Evolutionary conservation across 768 basidiomycete genomes (phyloP), one percentile per base, ranked within the genome.

Genomic region (Baorangia bicolor): DNA sequence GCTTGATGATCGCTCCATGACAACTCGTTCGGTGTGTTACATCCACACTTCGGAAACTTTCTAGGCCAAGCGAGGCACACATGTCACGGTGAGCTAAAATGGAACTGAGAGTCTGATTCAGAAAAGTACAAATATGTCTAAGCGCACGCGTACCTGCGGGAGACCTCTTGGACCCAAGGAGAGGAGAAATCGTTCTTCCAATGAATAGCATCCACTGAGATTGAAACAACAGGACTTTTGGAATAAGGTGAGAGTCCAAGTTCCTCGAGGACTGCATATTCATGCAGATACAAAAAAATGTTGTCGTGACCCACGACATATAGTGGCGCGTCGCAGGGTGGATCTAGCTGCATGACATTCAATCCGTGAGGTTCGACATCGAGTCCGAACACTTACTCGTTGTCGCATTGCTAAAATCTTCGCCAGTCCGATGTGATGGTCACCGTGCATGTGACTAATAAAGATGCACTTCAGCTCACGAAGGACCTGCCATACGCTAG

Each of bases 391-490:
- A 13, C 71, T 39, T 56, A 93, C 95, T 72, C 77, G 74, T 49
- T 78, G 80, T 51, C 96, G 80, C 74, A 86, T 82, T 0, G 82
- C 76, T 18, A 98, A 76, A 9, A 98, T 74, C 55, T 85, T 83
- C 0, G 86, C 79, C 33, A 95, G 69, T 9, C 96, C 95, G 38
- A 88, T 80, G 66, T 97, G 95, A 69, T 98, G 96, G 66, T 98
- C 96, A 0, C 81, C 95, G 65, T 97, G 96, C 61, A 89, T 81
- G 68, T 98, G 96, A 57, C 90, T 93, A 56, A 96, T 77, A 69
- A 87, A 97, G 35, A 98, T 80, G 66, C 90, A 85, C 63, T 82
- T 87, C 13, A 94, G 69, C 47, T 88, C 76, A n/a, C 85, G 75
- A 49, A 94, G 74, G 14, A 87, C 77, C 13, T 83, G 67, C 78